These are phyloP conservation scores for Phyllosticta ampelicida DNA, from an alignment of 2,329 filamentous ascomycete species.

Conservation along the genomic window DNA sequence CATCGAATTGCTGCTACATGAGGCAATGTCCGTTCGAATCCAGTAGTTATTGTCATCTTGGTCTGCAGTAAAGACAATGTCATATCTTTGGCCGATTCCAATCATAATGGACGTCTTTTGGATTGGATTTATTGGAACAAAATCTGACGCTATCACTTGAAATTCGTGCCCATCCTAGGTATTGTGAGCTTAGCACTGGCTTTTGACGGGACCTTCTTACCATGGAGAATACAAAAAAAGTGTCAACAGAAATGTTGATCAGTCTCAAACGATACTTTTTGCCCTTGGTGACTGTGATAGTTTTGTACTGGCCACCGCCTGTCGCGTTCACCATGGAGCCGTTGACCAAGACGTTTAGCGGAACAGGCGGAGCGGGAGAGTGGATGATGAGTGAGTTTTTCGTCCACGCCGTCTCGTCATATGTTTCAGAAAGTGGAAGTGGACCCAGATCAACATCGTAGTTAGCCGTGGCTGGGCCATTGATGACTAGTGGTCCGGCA, in stretches of 20 bases:
- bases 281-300: conserved; percentile 31
- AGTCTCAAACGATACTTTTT: conserved; percentile 48
- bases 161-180: conserved; percentile 29
- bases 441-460: conserved; percentile 31
- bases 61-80: conserved; percentile 28
- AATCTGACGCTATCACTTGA: conserved; percentile 34
- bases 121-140: conserved; percentile 32
- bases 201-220: neutral
- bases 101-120: conserved; percentile 25
- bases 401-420: conserved; percentile 14
- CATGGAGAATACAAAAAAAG: conserved; percentile 22
- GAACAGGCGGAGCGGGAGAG: conserved; percentile 21
- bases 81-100: conserved; percentile 28
- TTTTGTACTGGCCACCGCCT: conserved; percentile 26
- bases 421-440: conserved; percentile 32
- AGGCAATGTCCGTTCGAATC: conserved; percentile 24
- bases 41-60: conserved; percentile 24
- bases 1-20: neutral
- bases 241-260: conserved; percentile 41
- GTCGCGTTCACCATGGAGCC: conserved; percentile 44
- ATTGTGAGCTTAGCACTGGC: neutral
- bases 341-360: conserved; percentile 41
- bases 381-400: conserved; percentile 19
- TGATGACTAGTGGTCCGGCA: conserved; percentile 29
- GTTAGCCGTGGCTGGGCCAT: conserved; percentile 27